Conservation (phyloP, 1,284 basidiomycete genomes). For the Fomitopsis betulina region DNA sequence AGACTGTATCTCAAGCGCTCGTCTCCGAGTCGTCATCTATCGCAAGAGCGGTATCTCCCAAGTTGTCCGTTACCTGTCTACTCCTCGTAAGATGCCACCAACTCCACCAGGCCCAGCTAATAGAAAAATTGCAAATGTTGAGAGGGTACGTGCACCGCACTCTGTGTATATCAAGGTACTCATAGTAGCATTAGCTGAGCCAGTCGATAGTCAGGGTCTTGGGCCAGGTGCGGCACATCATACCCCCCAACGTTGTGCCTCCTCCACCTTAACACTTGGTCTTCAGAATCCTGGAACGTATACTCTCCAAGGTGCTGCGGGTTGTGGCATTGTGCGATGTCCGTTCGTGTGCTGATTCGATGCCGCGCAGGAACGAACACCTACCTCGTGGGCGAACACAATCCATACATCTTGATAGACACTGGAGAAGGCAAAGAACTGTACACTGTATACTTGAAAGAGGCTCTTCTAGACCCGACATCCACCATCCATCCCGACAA, state of each 20-base stretch:
- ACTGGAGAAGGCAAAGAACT: constrained; percentile 77
- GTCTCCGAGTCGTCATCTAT: background rate
- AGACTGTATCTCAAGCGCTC: background rate
- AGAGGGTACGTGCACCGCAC: constrained; percentile 13
- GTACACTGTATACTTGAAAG: constrained; percentile 67
- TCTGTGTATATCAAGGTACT: background rate
- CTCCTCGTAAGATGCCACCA: background rate
- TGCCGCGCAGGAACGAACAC: constrained; percentile 76
- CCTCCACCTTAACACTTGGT: background rate
- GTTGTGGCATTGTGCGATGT: background rate
- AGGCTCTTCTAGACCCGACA: constrained; percentile 43
- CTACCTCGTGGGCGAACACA: constrained; percentile 73
- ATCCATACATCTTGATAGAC: constrained; percentile 81
- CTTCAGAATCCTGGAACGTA: constrained; percentile 84
- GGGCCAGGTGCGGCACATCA: constrained; percentile 52
- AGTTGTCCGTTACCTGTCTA: background rate
- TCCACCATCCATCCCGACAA: constrained; percentile 28
- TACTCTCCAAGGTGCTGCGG: constrained; percentile 75
- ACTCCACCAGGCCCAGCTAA: background rate
- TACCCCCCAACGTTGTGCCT: background rate
- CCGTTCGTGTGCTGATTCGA: background rate
- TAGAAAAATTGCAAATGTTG: constrained; percentile 32
- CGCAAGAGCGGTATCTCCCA: background rate
- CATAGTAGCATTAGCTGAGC: constrained; percentile 44
- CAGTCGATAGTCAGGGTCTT: constrained; percentile 60